A percentile compares a stretch with the other conserved stretches of the same genome.
These are phyloP conservation scores for Atractiella rhizophila DNA, from an alignment of 768 basidiomycete genomes.

Conservation along the genomic window DNA sequence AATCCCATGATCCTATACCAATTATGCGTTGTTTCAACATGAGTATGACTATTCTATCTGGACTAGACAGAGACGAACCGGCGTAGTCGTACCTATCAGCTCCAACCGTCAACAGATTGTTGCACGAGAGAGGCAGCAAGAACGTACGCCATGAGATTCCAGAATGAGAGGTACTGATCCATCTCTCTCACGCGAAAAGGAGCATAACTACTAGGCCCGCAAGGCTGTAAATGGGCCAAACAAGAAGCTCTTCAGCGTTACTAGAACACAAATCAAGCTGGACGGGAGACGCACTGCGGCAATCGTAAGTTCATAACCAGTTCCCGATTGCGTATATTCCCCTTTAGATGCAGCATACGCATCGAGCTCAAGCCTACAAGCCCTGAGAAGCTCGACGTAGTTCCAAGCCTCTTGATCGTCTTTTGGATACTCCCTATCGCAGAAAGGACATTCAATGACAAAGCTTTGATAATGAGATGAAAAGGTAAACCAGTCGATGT, in stretches of 20 bases:
- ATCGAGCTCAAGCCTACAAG: slow-evolving; percentile 51
- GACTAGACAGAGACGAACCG: not conserved
- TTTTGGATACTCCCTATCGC: slow-evolving; percentile 48
- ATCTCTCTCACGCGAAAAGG: slow-evolving; percentile 56
- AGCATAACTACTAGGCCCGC: slow-evolving; percentile 62
- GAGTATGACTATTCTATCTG: not conserved
- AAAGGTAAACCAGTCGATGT: slow-evolving; percentile 33
- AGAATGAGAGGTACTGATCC: slow-evolving; percentile 71
- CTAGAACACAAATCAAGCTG: not conserved
- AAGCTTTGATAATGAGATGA: not conserved
- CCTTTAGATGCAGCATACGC: slow-evolving; percentile 42
- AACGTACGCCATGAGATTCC: slow-evolving; percentile 64
- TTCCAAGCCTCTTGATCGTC: slow-evolving; percentile 51
- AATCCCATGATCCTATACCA: slow-evolving; percentile 28
- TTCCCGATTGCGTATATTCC: slow-evolving; percentile 15
- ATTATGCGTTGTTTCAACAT: not conserved
- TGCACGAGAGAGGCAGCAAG: not conserved
- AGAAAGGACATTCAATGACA: not conserved
- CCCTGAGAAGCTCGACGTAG: slow-evolving; percentile 55
- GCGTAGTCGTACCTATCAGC: slow-evolving; percentile 20
- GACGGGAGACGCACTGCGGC: slow-evolving; percentile 11
- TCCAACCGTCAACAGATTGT: not conserved
- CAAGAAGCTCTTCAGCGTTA: not conserved
- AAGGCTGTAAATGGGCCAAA: slow-evolving; percentile 33
- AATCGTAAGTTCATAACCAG: slow-evolving; percentile 14